These are phyloP conservation scores for Marasmius fiardii DNA, from an alignment of 1,284 basidiomycete genomes.

Conservation along the genomic window DNA sequence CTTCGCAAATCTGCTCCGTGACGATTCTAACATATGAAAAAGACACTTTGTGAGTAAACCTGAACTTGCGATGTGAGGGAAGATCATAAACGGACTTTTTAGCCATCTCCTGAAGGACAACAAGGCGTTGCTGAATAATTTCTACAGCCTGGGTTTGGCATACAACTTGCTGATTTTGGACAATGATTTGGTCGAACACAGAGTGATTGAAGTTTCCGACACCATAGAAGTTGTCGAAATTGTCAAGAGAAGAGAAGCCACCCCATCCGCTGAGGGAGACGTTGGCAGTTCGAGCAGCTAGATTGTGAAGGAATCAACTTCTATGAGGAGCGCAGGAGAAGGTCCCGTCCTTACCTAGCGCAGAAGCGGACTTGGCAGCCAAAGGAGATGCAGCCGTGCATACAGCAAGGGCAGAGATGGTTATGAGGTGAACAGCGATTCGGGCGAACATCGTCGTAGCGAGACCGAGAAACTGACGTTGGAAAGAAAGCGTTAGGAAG, in stretches of 20 bases:
- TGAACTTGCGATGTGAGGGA: too few species aligned
- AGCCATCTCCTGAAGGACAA: slow-evolving; percentile 39
- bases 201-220: slow-evolving; percentile 34
- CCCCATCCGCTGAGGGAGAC: slow-evolving; percentile 34
- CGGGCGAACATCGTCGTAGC: too few species aligned
- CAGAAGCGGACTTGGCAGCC: background rate
- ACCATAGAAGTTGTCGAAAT: slow-evolving; percentile 41
- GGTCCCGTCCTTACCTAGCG: slow-evolving; percentile 3
- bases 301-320: background rate
- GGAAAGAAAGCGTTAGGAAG: too few species aligned
- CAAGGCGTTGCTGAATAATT: slow-evolving; percentile 38
- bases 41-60: too few species aligned
- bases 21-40: too few species aligned
- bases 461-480: too few species aligned
- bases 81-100: too few species aligned
- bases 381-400: background rate
- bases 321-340: background rate
- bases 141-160: slow-evolving; percentile 14
- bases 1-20: background rate
- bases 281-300: slow-evolving; percentile 3
- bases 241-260: slow-evolving; percentile 29
- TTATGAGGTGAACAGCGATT: too few species aligned
- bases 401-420: background rate
- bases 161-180: slow-evolving; percentile 21
- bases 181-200: slow-evolving; percentile 26